phyloP scores from a whole-genome alignment of 2,329 filamentous ascomycete genomes.

The Aspergillus melleus region DNA sequence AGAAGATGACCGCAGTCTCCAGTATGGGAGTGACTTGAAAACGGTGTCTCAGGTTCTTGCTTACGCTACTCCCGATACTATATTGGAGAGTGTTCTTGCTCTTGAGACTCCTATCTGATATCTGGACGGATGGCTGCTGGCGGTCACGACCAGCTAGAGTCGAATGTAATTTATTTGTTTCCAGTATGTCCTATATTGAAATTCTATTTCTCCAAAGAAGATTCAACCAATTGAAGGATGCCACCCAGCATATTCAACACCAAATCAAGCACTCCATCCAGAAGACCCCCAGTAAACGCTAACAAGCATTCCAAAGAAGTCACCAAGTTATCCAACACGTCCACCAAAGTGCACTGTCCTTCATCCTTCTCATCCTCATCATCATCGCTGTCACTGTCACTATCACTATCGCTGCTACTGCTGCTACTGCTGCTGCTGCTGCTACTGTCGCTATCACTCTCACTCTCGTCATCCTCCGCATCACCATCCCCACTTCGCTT shows the following conservation, averaged over 20 bases:
- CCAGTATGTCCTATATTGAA: not conserved
- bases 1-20: constrained; percentile 78
- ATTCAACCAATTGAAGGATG: not conserved
- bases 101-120: constrained; percentile 57
- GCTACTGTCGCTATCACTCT: not conserved
- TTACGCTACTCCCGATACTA: constrained; percentile 54
- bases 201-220: not conserved
- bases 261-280: constrained; percentile 3
- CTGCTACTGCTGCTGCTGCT: no score
- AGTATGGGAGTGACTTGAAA: constrained; percentile 81
- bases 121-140: not conserved
- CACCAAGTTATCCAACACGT: constrained; percentile 6
- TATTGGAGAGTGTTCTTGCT: constrained; percentile 60
- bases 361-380: not conserved
- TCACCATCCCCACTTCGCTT: not conserved
- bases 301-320: constrained; percentile 7
- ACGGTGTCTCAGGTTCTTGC: constrained; percentile 69
- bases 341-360: constrained; percentile 1
- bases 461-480: not conserved
- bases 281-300: not conserved
- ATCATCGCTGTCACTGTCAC: not conserved
- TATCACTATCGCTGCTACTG: not conserved
- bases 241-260: constrained; percentile 3
- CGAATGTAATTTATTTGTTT: not conserved
- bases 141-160: not conserved